Conservation (phyloP, 2,329 filamentous ascomycete species). For the Calonectria hongkongensis region DNA sequence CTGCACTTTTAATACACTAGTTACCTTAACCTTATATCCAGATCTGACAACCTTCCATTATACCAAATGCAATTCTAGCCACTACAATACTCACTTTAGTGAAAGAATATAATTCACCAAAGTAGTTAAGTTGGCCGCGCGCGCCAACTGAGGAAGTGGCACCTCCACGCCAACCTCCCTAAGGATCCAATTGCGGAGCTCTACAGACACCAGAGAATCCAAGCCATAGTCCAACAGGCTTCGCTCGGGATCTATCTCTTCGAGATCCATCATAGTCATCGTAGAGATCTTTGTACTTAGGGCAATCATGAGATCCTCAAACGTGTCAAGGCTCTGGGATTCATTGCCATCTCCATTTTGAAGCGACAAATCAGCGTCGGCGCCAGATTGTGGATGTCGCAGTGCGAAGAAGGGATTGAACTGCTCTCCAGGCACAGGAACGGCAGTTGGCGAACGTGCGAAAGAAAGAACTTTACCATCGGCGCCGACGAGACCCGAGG, state of each 20-base stretch:
- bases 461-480: constrained; percentile 14
- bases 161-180: constrained; percentile 32
- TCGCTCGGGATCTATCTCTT: constrained; percentile 34
- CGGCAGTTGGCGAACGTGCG: constrained; percentile 5
- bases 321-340: constrained; percentile 18
- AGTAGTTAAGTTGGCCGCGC: constrained; percentile 10
- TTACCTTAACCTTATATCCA: constrained; percentile 6
- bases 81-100: constrained; percentile 15
- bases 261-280: constrained; percentile 43
- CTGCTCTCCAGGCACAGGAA: constrained; percentile 16
- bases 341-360: constrained; percentile 10
- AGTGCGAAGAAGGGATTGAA: constrained; percentile 17
- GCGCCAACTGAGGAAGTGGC: background rate
- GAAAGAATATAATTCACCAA: constrained; percentile 18
- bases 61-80: constrained; percentile 11
- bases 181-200: constrained; percentile 43
- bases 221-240: constrained; percentile 33
- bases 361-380: constrained; percentile 5
- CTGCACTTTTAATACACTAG: constrained; percentile 1
- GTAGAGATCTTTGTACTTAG: constrained; percentile 38
- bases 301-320: constrained; percentile 19
- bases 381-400: constrained; percentile 7
- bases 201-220: constrained; percentile 41
- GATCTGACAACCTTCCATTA: constrained; percentile 7
- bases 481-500: constrained; percentile 7